These are phyloP conservation scores for Marvania coccoides DNA, from an alignment of 139 green algal species.

Conservation along the genomic window DNA sequence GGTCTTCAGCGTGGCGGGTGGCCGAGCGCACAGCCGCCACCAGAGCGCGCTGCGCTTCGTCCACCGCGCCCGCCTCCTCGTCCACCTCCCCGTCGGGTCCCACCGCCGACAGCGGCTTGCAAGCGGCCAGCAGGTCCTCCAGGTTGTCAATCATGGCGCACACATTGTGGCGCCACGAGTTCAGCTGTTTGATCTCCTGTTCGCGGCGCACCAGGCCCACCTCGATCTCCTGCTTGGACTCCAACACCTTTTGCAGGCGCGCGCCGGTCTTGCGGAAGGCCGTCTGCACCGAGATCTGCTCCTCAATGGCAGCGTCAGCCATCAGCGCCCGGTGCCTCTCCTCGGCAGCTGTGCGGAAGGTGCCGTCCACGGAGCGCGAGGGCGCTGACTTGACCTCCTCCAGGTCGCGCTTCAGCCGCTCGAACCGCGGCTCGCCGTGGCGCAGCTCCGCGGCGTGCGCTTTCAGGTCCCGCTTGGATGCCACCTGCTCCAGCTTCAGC, in stretches of 20 bases:
- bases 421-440: conserved; percentile 78
- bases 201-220: conserved; percentile 54
- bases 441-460: conserved; percentile 49
- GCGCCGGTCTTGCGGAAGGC: conserved; percentile 72
- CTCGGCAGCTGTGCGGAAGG: conserved; percentile 63
- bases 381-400: conserved; percentile 72
- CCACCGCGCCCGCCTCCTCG: neutral
- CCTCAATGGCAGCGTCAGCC: conserved; percentile 62
- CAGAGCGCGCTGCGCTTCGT: neutral
- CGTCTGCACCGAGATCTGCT: conserved; percentile 81
- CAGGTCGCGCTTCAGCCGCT: conserved; percentile 73
- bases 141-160: conserved; percentile 46
- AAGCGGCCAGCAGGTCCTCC: conserved; percentile 18
- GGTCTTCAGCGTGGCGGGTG: neutral
- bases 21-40: neutral
- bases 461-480: conserved; percentile 40
- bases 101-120: conserved; percentile 42
- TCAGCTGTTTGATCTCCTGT: conserved; percentile 79
- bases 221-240: neutral
- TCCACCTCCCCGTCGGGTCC: neutral
- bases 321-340: conserved; percentile 66
- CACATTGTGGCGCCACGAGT: neutral
- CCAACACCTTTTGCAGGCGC: conserved; percentile 42
- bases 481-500: conserved; percentile 54
- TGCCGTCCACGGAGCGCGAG: conserved; percentile 48